Base-by-base conservation (phyloP, 1,284 basidiomycete genomes). In the Fomes fomentarius region DNA sequence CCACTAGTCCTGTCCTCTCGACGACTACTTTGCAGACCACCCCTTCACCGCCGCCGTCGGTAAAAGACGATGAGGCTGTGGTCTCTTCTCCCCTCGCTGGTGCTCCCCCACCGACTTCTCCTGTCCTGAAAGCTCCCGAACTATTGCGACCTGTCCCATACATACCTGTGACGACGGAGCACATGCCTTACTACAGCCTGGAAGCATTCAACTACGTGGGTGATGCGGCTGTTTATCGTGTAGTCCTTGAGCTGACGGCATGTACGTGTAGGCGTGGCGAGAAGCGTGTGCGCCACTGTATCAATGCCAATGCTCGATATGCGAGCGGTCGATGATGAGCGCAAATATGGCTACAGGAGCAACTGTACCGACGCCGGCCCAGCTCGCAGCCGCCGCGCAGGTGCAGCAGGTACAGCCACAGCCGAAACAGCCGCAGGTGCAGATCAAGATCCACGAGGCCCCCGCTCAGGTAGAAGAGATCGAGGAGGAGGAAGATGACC, bases 1-100 rank as follows among this genome's bases (percentile, higher is more conserved):
- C 78, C 28, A 88, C 86, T n/a, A 89, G 86, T 61, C 87, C 87
- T 0, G 86, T 88, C 1, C 66, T 89, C n/a, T 89, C 86, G 7
- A 86, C 86, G 0, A 82, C 84, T 5, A 90, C 87, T 3, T 64
- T 90, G 15, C 84, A 85, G 56, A 90, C 87, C 15, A 89, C 88
- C 3, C 87, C 87, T 0, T 88, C 85, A 0, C 87, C 87, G 0
- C 84, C 87, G 0, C 87, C 87, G 47, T 70, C 50, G 63, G 72
- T 60, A 56, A 70, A 73, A 51, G 73, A 76, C 22, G 74, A 77
- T 22, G 67, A 71, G 3, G 43, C 56, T 11, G 65, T 52, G 14
- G 40, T 58, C 11, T 66, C 73, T 34, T 66, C 74, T 11, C 64
- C 67, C 0, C 53, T 63, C 15, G 42, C 56, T 1, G 50, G 57